Conservation (phyloP, 306 rosid genomes). For the Begonia masoniana region DNA sequence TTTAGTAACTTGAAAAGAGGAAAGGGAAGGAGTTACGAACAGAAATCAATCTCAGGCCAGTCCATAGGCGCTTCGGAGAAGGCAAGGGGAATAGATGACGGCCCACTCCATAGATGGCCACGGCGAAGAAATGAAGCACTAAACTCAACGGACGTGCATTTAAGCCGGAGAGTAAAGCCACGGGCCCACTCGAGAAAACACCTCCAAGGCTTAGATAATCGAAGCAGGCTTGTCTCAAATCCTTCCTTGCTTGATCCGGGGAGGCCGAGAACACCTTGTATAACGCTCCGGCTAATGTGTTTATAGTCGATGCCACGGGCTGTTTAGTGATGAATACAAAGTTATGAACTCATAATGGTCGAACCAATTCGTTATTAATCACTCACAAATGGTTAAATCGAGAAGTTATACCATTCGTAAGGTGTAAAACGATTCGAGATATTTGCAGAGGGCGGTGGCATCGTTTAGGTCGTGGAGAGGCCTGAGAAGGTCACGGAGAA, state of each 20-base stretch:
- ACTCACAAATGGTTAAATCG: neutral
- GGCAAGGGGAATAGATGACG: neutral
- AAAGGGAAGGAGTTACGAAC: neutral
- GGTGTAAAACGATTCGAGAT: conserved; percentile 3
- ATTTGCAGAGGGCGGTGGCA: neutral
- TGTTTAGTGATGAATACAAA: neutral
- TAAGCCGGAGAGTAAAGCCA: conserved; percentile 1
- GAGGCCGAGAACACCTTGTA: conserved; percentile 4
- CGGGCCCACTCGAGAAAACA: neutral
- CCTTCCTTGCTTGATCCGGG: conserved; percentile 3
- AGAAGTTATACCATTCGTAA: neutral
- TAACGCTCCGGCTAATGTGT: conserved; percentile 2
- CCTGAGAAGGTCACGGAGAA: conserved; percentile 1
- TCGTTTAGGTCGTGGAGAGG: neutral
- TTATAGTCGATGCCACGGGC: conserved; percentile 1
- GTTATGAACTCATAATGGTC: neutral
- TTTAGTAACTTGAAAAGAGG: neutral
- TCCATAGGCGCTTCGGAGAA: neutral
- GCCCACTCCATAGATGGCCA: neutral
- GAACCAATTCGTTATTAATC: neutral
- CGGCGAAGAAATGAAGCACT: neutral
- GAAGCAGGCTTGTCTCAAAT: conserved; percentile 1
- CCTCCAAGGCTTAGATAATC: neutral
- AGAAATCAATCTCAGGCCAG: neutral
- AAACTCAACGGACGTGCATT: neutral